Base-by-base conservation (phyloP, 2,329 filamentous ascomycete species). In the Aspergillus phoenicis region DNA sequence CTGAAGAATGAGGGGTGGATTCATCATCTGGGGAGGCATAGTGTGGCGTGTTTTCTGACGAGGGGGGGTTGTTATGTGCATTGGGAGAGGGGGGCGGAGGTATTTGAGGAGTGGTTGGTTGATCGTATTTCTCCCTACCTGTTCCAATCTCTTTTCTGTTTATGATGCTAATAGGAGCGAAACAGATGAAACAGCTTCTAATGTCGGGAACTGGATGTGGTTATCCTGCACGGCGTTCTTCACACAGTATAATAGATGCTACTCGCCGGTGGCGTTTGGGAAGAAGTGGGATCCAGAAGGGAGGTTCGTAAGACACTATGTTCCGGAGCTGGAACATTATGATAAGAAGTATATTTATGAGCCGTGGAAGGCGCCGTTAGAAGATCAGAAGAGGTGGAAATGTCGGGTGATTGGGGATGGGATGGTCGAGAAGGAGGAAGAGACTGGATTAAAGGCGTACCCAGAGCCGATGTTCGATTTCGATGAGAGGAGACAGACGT, bases 381-480 rank as follows among this genome's bases (percentile, higher is more conserved):
- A 76, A 20, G 89, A 91, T 59, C 87, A 91, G 77, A 89, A 85
- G 72, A 86, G 83, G 68, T 90, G 89, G 59, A 85, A 87, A 0
- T 88, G 90, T 55, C 71, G 84, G 17, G 77, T 91, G 57, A 83
- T 80, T 49, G 86, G 85, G 0, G 81, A 87, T 64, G 83, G 82
- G 2, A 71, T 81, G 13, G 20, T 8, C 5, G 15, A 36, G 28
- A 71, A 69, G 6, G 75, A 76, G 20, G 67, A 73, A 36, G 76
- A 81, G 3, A 77, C 81, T 24, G 81, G 80, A 0, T 76, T 82
- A 20, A 74, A 70, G 38, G 62, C 76, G 0, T 93, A 93, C 72
- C 89, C 89, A 1, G 88, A 88, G 71, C 89, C 89, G 1, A 92
- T 93, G 84, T 91, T 93, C 71, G 89, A 93, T 74, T 93, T 93